These are phyloP conservation scores for Sedum album DNA, from an alignment of 164 flowering plant genomes.

Conservation along the genomic window DNA sequence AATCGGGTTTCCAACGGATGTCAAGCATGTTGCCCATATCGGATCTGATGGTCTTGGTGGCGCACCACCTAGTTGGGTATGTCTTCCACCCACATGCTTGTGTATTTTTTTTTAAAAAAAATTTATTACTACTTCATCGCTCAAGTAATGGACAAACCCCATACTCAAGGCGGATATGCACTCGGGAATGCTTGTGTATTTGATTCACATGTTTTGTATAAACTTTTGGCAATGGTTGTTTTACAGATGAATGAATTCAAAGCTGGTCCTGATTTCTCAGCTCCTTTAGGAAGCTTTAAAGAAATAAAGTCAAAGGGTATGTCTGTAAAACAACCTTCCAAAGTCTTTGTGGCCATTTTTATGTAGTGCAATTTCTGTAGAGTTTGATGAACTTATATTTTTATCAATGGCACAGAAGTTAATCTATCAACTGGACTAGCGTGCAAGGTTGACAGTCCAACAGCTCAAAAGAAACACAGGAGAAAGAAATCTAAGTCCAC, in stretches of 20 bases:
- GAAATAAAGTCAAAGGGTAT: conserved; percentile 10
- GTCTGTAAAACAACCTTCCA: neutral
- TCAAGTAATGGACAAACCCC: too few species aligned
- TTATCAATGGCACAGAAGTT: neutral
- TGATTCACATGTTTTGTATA: neutral
- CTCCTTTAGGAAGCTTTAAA: conserved; percentile 21
- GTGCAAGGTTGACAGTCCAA: neutral
- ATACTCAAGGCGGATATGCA: too few species aligned
- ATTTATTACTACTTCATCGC: too few species aligned
- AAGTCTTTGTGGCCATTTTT: neutral
- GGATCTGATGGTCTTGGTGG: conserved; percentile 63
- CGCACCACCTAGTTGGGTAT: conserved; percentile 55
- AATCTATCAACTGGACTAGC: neutral
- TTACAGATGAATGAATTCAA: conserved; percentile 57
- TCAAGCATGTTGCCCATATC: conserved; percentile 74
- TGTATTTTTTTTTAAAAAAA: too few species aligned
- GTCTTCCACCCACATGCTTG: neutral
- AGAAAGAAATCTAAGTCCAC: conserved; percentile 1
- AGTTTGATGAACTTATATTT: neutral
- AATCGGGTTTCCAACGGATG: conserved; percentile 85
- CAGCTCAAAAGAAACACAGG: conserved; percentile 5
- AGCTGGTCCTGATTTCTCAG: conserved; percentile 38
- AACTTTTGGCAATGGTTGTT: neutral
- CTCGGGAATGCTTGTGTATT: too few species aligned
- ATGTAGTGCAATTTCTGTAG: too few species aligned